Base-by-base conservation (phyloP, 305 asterid genomes). In the Fraxinus sp. region DNA sequence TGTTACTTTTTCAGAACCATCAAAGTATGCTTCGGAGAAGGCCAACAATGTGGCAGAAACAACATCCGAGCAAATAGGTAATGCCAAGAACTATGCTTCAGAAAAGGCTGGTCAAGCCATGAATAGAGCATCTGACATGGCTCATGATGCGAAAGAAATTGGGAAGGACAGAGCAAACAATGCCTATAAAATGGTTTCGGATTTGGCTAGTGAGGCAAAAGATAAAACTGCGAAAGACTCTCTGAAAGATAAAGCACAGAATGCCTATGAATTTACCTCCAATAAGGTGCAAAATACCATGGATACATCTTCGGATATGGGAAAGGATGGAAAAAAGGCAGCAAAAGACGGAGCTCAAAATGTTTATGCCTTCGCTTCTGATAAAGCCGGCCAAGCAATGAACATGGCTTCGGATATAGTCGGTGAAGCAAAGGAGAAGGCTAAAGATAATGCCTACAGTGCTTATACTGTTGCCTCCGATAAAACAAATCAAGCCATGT, bases 11-110 rank as follows among this genome's bases (percentile, higher is more conserved):
- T 64, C 87, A 89, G 95, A 82, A 81, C 84, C 94, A 1, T 88
- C 92, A 18, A 86, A 76, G 80, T 86, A 80, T 73, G 92, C 93
- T 57, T 88, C 92, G n/a, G 84, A 87, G 20, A 88, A 86, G 87
- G 90, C 82, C 0, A 74, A 32, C 22, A 82, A 86, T 1, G n/a
- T 83, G 26, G 88, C 87, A 24, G 85, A 22, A 22, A 64, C 41
- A 7, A 81, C 89, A 3, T 86, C 88, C 0, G 87, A 86, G 30
- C 86, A 84, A 64, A 81, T 86, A 1, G 66, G 84, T 52, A 68
- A 85, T 0, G 82, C 87, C 57, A 85, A 64, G 83, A 68, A 41
- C 49, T 79, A 73, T 30, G 89, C 90, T 6, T 83, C 90, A 1
- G 87, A 84, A 13, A 89, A 79, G 76, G 85, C 87, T 0, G 74